Percentiles rank a stretch among this genome's conserved stretches.
phyloP scores from a whole-genome alignment of 257 asterid species.

The Oldenlandia corymbosa region DNA sequence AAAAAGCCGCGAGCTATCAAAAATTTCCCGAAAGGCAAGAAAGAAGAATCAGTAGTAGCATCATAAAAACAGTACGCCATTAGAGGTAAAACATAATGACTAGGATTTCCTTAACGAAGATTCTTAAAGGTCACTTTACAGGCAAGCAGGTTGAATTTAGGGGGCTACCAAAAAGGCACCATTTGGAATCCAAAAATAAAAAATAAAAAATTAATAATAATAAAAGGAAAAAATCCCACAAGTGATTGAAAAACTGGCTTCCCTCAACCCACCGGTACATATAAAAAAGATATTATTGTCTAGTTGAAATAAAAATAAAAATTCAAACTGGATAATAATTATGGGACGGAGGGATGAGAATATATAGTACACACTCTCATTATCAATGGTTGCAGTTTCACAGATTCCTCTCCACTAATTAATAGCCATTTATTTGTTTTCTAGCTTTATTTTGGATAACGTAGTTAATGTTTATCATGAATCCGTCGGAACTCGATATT shows the following conservation, averaged over 20 bases:
- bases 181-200: conserved; percentile 11
- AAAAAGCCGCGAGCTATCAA: conserved; percentile 12
- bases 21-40: neutral
- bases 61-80: neutral
- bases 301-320: no score
- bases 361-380: neutral
- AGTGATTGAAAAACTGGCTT: conserved; percentile 8
- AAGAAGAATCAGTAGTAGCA: neutral
- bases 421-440: neutral
- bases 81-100: conserved; percentile 12
- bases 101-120: conserved; percentile 15
- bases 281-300: no score
- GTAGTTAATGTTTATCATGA: neutral
- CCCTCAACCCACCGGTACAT: neutral
- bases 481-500: neutral
- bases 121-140: conserved; percentile 20
- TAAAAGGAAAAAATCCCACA: no score
- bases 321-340: no score
- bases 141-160: conserved; percentile 19
- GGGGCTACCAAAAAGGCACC: neutral
- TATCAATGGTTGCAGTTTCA: conserved; percentile 16
- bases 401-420: conserved; percentile 11
- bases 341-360: neutral
- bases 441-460: neutral
- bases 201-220: no score